Base-by-base conservation (phyloP, 1,139 yeast species). In the Magnusiomyces paraingens region DNA sequence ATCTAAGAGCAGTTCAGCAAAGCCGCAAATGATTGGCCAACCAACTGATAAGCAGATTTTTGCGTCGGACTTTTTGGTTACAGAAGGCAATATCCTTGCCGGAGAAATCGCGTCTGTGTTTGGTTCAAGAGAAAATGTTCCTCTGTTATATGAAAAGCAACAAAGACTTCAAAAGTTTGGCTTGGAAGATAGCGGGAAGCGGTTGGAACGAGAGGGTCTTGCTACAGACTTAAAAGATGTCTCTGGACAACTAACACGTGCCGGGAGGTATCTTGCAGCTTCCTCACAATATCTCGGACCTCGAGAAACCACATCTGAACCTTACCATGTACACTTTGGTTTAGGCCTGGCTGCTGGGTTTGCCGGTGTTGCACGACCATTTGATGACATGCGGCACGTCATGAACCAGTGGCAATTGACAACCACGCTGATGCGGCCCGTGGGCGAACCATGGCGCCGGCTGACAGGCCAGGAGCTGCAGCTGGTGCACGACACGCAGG, bases 361-460 rank as follows among this genome's bases (percentile, higher is more conserved):
- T 50, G 63, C 60, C 15, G 61, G 61, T 42, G 55, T 64, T 12
- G 62, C 61, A 3, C 51, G 55, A 46, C 66, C 67, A 5, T 56
- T 60, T 43, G 63, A 63, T 40, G 59, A 62, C 47, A 44, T 57
- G 6, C 20, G 52, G 14, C 56, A 60, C 40, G 40, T 59, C 14
- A 49, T 60, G 12, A 52, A 59, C 14, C 64, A 62, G 51, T 62
- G 61, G 59, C 54, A 56, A 20, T 53, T 55, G 18, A 38, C 52
- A 6, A 29, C 56, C 2, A 26, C 32, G 32, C 8, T 26, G 32
- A 26, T 26, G 47, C n/a, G 54, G 54, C 1, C 54, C 21, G 15
- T 26, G 32, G 32, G 32, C 8, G 32, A 26, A 8, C 32, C 32
- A 5, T 48, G 51, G 51, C 14, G 46, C 6, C 29, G 18, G 21